These are phyloP conservation scores for Fonsecaea multimorphosa DNA, from an alignment of 2,329 filamentous ascomycete species.

Conservation along the genomic window DNA sequence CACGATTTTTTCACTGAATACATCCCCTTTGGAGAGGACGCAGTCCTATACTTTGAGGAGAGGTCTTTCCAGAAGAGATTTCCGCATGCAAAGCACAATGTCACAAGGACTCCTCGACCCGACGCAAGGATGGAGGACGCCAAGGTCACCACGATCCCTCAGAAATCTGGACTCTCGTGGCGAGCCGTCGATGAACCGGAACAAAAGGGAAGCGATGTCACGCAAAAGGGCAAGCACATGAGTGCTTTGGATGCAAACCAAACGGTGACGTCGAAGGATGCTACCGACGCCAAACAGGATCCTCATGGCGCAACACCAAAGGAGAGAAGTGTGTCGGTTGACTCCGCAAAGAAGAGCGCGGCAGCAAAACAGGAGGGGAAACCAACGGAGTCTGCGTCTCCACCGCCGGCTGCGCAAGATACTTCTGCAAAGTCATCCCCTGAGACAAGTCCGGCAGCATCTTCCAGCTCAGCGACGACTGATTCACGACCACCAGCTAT, in stretches of 20 bases:
- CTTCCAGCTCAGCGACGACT: not conserved
- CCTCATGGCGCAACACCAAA: conserved; percentile 33
- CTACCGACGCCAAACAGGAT: conserved; percentile 24
- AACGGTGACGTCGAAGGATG: conserved; percentile 24
- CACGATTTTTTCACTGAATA: conserved; percentile 99
- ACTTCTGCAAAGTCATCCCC: conserved; percentile 2
- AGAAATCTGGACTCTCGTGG: conserved; percentile 84
- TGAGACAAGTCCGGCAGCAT: conserved; percentile 44
- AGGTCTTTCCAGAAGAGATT: conserved; percentile 89
- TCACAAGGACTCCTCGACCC: conserved; percentile 56
- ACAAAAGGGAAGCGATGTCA: conserved; percentile 63
- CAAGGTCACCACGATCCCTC: conserved; percentile 80
- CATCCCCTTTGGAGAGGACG: conserved; percentile 90
- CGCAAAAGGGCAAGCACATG: conserved; percentile 57
- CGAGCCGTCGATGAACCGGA: conserved; percentile 70
- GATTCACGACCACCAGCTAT: conserved; percentile 48
- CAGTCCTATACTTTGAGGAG: conserved; percentile 94
- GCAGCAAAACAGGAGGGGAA: conserved; percentile 37
- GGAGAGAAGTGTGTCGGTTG: conserved; percentile 46
- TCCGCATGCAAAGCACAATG: conserved; percentile 63
- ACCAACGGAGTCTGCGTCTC: conserved; percentile 40
- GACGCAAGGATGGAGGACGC: conserved; percentile 62
- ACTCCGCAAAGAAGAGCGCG: conserved; percentile 43
- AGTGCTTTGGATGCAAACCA: conserved; percentile 46
- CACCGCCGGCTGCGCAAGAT: not conserved